Evolutionary conservation across 495 filamentous ascomycete genomes (phyloP), one percentile per base, ranked within the genome.

Genomic region (Hypoxylon perforatum): DNA sequence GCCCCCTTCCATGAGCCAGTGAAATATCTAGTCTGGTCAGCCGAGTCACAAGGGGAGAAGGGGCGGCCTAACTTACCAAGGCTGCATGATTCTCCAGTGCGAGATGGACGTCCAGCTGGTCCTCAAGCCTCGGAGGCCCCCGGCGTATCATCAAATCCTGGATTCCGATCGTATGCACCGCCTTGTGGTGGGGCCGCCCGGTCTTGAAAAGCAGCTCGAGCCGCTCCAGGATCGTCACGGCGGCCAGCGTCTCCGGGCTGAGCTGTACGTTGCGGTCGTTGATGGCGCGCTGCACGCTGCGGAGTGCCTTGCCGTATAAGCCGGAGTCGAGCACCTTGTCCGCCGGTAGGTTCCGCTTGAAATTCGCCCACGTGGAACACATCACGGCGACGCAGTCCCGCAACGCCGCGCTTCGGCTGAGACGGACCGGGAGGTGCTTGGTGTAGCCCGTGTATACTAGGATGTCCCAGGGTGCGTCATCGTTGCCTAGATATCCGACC

Each of bases 81-180:
- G 59, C 33, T 21, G 59, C 59, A n/a, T 69, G 65, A 38, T 58
- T 69, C 18, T 69, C 65, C 8, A 60, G 36, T 2, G 58, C 54
- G 8, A 69, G 44, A 10, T 63, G 65, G 6, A 69, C n/a, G 3
- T 63, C 65, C 4, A 63, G 42, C 5, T 63, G 18, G 12, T 69
- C 59, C 11, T 45, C n/a, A 17, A 47, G 48, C 17, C 56, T 53
- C 9, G 59, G 54, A 3, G 65, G 65, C 1, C 65, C 59, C 4
- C 54, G 39, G 14, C 17, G 45, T 7, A 51, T 25, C 59, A 69
- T 56, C 2, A 69, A 8, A 21, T 14, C 22, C 18, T 52, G 17
- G 2, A 69, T 59, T 36, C 65, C 58, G n/a, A 45, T 12, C 1
- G 39, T 22, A 14, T 67, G 65, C 0, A 11, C 46, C 1, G 58